phyloP scores from a whole-genome alignment of 139 green algal genomes.

The Chlorella sp. region DNA sequence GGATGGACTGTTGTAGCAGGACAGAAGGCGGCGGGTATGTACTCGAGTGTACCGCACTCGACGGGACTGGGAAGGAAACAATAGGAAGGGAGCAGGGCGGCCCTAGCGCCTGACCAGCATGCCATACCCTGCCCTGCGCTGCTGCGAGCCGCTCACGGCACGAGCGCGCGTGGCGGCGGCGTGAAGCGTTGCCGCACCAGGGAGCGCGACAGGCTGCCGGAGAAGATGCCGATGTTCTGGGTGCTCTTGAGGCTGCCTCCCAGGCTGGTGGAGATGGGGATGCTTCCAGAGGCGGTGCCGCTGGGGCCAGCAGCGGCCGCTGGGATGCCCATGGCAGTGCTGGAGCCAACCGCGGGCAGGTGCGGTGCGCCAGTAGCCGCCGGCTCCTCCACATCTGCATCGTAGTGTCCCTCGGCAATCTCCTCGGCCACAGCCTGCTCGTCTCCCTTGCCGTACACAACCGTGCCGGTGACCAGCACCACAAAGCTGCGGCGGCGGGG shows the following conservation, averaged over 20 bases:
- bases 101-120: too few species aligned
- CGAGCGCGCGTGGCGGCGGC: not conserved
- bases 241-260: conserved; percentile 30
- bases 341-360: not conserved
- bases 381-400: not conserved
- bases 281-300: not conserved
- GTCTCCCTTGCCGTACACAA: conserved; percentile 71
- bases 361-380: not conserved
- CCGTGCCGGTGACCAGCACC: conserved; percentile 72
- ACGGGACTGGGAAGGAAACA: too few species aligned
- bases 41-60: too few species aligned
- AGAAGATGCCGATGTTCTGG: conserved; percentile 41
- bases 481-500: conserved; percentile 44
- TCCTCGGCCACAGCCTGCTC: conserved; percentile 38
- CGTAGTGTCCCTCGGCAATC: conserved; percentile 15
- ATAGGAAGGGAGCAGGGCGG: too few species aligned
- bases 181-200: not conserved
- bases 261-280: conserved; percentile 13
- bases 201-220: conserved; percentile 1
- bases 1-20: too few species aligned
- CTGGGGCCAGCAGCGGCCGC: not conserved
- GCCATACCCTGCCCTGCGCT: too few species aligned
- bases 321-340: not conserved
- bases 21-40: too few species aligned
- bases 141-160: not conserved